Evolutionary conservation across 352 stramenopile genomes (phyloP).

Genomic region (Globisporangium emineosum): DNA sequence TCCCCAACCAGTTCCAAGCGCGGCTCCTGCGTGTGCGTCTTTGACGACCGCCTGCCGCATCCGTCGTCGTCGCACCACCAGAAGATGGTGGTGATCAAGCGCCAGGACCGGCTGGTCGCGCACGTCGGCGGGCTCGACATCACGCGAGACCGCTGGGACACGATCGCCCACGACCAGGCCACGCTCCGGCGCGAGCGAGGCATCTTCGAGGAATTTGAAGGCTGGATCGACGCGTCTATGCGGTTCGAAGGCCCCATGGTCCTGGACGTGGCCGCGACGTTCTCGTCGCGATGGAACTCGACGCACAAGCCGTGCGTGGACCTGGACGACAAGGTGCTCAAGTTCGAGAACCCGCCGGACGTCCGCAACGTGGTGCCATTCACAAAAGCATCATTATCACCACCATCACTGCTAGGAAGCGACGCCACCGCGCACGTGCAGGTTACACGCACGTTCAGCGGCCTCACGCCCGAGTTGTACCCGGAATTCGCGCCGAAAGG

Average conservation of each 20-base stretch:
- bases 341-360: conserved; percentile 43
- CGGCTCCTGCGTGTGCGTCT: conserved; percentile 34
- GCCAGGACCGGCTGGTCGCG: conserved; percentile 31
- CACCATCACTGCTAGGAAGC: not conserved
- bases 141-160: conserved; percentile 61
- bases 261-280: conserved; percentile 61
- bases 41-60: conserved; percentile 62
- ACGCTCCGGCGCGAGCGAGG: conserved; percentile 33
- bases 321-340: conserved; percentile 37
- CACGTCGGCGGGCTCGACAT: conserved; percentile 59
- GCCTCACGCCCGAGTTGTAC: conserved; percentile 32
- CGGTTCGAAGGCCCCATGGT: conserved; percentile 43
- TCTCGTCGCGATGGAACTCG: conserved; percentile 64
- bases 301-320: conserved; percentile 29
- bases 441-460: conserved; percentile 56
- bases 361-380: conserved; percentile 16
- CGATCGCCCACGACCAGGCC: conserved; percentile 46
- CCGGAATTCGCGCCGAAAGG: conserved; percentile 42
- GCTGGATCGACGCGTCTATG: conserved; percentile 59
- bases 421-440: conserved; percentile 29
- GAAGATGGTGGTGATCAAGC: conserved; percentile 59
- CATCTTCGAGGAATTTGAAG: conserved; percentile 38
- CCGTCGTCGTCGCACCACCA: conserved; percentile 63
- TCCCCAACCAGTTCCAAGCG: not conserved
- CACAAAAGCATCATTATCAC: not conserved